These are phyloP conservation scores for Colletotrichum chrysophilum DNA, from an alignment of 2,329 filamentous ascomycete species.

Conservation along the genomic window DNA sequence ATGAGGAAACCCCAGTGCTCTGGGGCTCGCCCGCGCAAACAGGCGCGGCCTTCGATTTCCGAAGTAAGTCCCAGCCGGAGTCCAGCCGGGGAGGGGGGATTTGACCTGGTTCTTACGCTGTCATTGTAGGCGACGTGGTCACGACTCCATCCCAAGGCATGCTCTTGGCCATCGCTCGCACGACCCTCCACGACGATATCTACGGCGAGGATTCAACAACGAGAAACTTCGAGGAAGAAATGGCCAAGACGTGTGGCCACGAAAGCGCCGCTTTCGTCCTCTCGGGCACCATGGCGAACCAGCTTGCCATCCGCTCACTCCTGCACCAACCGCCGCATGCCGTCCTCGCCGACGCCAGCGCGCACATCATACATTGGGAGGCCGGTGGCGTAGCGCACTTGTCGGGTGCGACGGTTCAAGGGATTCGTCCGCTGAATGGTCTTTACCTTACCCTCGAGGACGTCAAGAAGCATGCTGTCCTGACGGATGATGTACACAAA, in stretches of 20 bases:
- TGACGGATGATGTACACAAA: constrained; percentile 47
- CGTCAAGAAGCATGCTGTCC: constrained; percentile 33
- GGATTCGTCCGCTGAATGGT: constrained; percentile 39
- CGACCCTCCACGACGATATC: constrained; percentile 79
- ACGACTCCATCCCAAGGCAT: constrained; percentile 74
- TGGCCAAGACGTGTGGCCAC: constrained; percentile 65
- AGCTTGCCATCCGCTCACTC: constrained; percentile 74
- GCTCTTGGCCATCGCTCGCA: constrained; percentile 71
- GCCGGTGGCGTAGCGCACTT: constrained; percentile 64
- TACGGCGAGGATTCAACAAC: constrained; percentile 76
- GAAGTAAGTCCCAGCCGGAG: constrained; percentile 4
- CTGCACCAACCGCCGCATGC: constrained; percentile 73
- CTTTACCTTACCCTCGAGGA: constrained; percentile 49
- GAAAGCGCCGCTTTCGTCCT: constrained; percentile 74
- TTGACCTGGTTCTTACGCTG: neutral
- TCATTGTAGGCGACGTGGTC: constrained; percentile 63
- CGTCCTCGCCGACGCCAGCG: constrained; percentile 71
- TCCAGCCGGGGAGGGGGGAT: neutral
- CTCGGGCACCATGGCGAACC: constrained; percentile 84
- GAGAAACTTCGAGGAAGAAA: constrained; percentile 66
- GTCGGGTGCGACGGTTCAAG: constrained; percentile 67
- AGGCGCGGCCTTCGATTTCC: constrained; percentile 19
- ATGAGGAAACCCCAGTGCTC: constrained; percentile 8
- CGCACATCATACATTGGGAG: constrained; percentile 69
- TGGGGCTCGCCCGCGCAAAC: constrained; percentile 11